phyloP scores from a whole-genome alignment of 2,329 filamentous ascomycete species.

The Blastomyces parvus region DNA sequence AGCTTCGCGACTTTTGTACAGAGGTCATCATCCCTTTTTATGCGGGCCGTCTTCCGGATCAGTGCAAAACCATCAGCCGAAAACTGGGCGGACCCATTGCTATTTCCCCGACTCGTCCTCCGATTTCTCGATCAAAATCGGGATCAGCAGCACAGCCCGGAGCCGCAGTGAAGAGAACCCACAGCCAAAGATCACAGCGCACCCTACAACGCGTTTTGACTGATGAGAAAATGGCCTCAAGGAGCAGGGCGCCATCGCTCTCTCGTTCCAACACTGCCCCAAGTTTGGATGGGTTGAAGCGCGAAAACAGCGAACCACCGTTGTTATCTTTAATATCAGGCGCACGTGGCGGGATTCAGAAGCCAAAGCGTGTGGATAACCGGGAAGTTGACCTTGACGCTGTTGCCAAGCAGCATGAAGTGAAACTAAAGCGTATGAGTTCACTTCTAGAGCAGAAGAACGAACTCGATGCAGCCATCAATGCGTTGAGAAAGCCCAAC shows the following conservation, averaged over 20 bases:
- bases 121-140: constrained; percentile 26
- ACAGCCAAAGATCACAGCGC: constrained; percentile 24
- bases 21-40: constrained; percentile 45
- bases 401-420: constrained; percentile 36
- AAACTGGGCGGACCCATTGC: constrained; percentile 39
- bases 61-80: constrained; percentile 38
- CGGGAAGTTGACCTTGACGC: constrained; percentile 42
- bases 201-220: constrained; percentile 40
- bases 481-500: constrained; percentile 40
- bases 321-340: constrained; percentile 28
- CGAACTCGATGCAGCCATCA: constrained; percentile 41
- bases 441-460: constrained; percentile 39
- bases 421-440: constrained; percentile 39
- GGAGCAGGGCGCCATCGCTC: constrained; percentile 28
- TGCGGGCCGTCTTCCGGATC: constrained; percentile 38
- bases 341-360: constrained; percentile 37
- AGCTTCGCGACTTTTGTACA: constrained; percentile 42
- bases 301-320: constrained; percentile 35
- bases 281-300: constrained; percentile 29
- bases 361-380: constrained; percentile 37
- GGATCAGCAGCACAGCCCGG: constrained; percentile 25
- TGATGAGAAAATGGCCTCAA: constrained; percentile 30
- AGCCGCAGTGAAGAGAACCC: constrained; percentile 22
- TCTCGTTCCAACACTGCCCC: constrained; percentile 36
- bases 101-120: constrained; percentile 29